phyloP scores from a whole-genome alignment of 306 rosid genomes.

The Comarum palustre region DNA sequence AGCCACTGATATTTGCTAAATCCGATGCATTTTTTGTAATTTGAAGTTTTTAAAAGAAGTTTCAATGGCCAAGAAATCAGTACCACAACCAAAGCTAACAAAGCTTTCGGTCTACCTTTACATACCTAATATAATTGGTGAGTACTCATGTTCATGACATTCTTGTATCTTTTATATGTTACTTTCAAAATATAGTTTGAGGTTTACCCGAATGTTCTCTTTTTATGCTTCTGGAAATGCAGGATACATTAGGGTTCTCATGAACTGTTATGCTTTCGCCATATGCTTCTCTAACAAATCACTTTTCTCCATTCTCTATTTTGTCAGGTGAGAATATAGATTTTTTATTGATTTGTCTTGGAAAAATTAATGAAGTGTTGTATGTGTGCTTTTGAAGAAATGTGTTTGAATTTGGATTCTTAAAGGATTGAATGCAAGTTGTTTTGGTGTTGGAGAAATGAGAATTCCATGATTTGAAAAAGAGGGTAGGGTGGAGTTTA shows the following conservation, averaged over 20 bases:
- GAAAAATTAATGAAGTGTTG: neutral
- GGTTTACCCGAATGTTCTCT: neutral
- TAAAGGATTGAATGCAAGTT: neutral
- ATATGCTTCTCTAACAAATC: constrained; percentile 70
- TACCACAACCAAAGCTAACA: constrained; percentile 37
- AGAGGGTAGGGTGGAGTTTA: neutral
- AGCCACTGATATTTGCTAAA: constrained; percentile 20
- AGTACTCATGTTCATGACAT: constrained; percentile 28
- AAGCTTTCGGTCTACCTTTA: constrained; percentile 80
- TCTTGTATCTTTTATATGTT: neutral
- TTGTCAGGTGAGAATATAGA: constrained; percentile 61
- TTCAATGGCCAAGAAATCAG: constrained; percentile 68
- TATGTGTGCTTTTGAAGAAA: neutral
- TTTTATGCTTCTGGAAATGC: constrained; percentile 25
- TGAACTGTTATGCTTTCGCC: constrained; percentile 71
- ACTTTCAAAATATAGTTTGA: neutral
- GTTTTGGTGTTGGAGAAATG: neutral
- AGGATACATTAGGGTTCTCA: constrained; percentile 82
- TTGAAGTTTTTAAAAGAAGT: constrained; percentile 34
- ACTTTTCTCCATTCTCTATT: constrained; percentile 72
- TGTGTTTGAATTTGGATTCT: neutral
- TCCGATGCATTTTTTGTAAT: constrained; percentile 27
- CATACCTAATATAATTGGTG: constrained; percentile 87
- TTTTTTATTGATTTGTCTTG: neutral
- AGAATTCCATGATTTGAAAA: neutral